Evolutionary conservation across 805 yeast species (phyloP).

Genomic region (Diddensiella caesifluorescens): DNA sequence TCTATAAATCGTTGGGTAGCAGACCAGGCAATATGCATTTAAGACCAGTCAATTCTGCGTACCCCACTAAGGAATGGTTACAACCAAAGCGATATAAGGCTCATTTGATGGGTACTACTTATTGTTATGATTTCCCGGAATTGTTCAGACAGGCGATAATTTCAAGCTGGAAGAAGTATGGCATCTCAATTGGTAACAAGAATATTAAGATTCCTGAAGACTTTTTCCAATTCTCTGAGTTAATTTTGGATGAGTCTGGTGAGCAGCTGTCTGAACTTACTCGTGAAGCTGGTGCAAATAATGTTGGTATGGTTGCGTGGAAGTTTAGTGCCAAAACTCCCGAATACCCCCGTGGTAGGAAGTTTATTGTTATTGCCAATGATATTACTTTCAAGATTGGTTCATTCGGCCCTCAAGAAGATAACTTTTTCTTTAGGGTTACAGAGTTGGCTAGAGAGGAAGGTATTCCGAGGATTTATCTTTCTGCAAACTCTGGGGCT

Average conservation of each 20-base stretch:
- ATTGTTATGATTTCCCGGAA: constrained; percentile 98
- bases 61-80: constrained; percentile 95
- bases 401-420: constrained; percentile 97
- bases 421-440: constrained; percentile 82
- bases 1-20: constrained; percentile 83
- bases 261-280: constrained; percentile 79
- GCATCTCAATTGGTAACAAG: constrained; percentile 14
- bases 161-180: constrained; percentile 74
- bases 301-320: constrained; percentile 97
- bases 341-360: constrained; percentile 95
- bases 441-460: constrained; percentile 85
- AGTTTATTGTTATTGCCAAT: constrained; percentile 86
- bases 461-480: constrained; percentile 92
- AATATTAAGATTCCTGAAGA: constrained; percentile 54
- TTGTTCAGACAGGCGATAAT: constrained; percentile 88
- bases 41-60: constrained; percentile 92
- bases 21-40: constrained; percentile 96
- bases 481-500: constrained; percentile 99
- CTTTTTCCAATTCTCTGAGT: constrained; percentile 70
- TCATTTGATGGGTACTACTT: constrained; percentile 96
- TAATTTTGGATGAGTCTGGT: constrained; percentile 77
- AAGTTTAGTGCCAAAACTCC: constrained; percentile 86
- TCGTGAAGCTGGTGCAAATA: constrained; percentile 95
- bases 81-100: constrained; percentile 99
- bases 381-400: constrained; percentile 98